These are phyloP conservation scores for Petunia secreta DNA, from an alignment of 257 asterid species.

Conservation along the genomic window DNA sequence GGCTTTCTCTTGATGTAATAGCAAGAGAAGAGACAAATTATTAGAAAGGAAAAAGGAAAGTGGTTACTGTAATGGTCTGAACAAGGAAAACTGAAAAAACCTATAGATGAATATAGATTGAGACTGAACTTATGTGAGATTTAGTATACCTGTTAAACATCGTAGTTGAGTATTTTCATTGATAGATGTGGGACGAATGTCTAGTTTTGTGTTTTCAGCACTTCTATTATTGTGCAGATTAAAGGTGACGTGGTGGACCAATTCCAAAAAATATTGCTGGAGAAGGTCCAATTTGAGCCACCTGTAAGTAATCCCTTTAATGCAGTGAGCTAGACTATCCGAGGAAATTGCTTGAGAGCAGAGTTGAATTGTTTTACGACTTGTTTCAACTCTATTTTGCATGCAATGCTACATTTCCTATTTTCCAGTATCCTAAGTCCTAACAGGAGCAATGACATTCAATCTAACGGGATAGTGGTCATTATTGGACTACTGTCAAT, in stretches of 20 bases:
- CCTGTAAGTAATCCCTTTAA: conserved; percentile 54
- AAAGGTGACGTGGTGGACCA: conserved; percentile 49
- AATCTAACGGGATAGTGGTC: background rate
- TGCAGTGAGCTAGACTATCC: background rate
- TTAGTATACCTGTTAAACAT: background rate
- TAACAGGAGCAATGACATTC: background rate
- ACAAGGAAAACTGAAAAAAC: conserved; percentile 2
- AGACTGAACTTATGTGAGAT: background rate
- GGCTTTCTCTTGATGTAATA: conserved; percentile 18
- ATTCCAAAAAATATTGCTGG: conserved; percentile 47
- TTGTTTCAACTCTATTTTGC: conserved; percentile 15
- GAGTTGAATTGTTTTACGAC: background rate
- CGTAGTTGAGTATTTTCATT: background rate
- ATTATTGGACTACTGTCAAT: background rate
- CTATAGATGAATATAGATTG: background rate
- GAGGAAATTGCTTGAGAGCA: background rate
- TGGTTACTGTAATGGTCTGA: background rate
- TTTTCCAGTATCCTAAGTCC: background rate
- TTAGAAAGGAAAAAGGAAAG: conserved; percentile 11
- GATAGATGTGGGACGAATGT: background rate
- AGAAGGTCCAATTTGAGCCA: conserved; percentile 55
- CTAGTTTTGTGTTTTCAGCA: background rate
- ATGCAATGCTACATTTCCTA: conserved; percentile 11
- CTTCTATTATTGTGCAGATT: conserved; percentile 49
- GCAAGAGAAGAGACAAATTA: background rate